A percentile compares a stretch with the other conserved stretches of the same genome.
Conservation (phyloP, 768 basidiomycete genomes). For the Tylopilus balloui region DNA sequence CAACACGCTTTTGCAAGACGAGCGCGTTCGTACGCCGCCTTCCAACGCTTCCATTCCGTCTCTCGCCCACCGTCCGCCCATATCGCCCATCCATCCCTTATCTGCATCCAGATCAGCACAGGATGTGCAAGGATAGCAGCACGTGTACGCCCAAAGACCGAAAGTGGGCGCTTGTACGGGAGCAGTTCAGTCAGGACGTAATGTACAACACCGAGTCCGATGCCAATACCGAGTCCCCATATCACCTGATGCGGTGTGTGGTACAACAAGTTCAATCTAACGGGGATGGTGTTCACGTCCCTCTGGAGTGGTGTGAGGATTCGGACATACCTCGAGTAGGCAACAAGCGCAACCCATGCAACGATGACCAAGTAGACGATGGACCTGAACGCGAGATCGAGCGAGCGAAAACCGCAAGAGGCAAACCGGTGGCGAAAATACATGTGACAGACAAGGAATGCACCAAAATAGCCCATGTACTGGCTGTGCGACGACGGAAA, state of each 20-base stretch:
- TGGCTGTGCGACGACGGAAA: constrained; percentile 89
- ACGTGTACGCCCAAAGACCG: constrained; percentile 49
- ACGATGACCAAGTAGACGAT: constrained; percentile 47
- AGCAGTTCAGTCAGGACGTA: constrained; percentile 58
- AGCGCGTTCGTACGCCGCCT: constrained; percentile 45
- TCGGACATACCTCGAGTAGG: constrained; percentile 68
- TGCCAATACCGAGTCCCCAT: constrained; percentile 71
- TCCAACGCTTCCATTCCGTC: constrained; percentile 67
- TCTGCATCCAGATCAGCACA: constrained; percentile 57
- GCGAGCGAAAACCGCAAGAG: constrained; percentile 43
- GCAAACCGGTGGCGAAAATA: constrained; percentile 63
- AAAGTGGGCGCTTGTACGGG: constrained; percentile 50
- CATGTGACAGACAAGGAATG: constrained; percentile 72
- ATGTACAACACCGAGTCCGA: constrained; percentile 45
- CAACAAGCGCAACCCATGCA: constrained; percentile 59
- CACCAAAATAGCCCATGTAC: constrained; percentile 83
- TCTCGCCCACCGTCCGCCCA: constrained; percentile 79
- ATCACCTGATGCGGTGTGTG: constrained; percentile 68
- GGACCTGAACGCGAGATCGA: constrained; percentile 51
- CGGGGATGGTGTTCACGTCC: neutral
- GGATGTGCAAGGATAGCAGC: constrained; percentile 50
- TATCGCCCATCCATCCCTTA: constrained; percentile 79
- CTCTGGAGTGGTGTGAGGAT: neutral
- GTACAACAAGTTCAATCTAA: constrained; percentile 66
- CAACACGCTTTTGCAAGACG: constrained; percentile 16